Evolutionary conservation across 73 alveolate genomes (phyloP).

Genomic region (Paramecium primaurelia): DNA sequence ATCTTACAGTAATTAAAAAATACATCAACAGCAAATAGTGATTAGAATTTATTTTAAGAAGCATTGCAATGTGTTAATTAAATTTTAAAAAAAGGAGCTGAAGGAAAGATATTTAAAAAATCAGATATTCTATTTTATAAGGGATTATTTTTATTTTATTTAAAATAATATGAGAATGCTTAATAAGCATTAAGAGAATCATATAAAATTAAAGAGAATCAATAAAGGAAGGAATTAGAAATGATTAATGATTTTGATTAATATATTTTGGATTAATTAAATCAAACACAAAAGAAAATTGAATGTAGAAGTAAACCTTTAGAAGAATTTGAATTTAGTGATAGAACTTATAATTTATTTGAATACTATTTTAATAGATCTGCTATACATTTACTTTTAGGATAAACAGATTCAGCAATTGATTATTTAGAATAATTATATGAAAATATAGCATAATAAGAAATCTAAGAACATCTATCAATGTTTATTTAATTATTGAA

Average conservation of each 20-base stretch:
- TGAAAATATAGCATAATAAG: not conserved
- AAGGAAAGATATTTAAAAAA: conserved; percentile 46
- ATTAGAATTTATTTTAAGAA: not conserved
- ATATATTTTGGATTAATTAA: not conserved
- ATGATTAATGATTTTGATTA: conserved; percentile 13
- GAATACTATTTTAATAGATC: conserved; percentile 49
- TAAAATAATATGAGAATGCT: conserved; percentile 31
- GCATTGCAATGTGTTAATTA: not conserved
- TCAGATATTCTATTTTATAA: conserved; percentile 56
- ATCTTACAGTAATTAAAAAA: not conserved
- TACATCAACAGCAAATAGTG: conserved; percentile 4
- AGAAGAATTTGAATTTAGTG: conserved; percentile 56
- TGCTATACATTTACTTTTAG: not conserved
- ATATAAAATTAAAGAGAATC: conserved; percentile 43
- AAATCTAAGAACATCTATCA: not conserved
- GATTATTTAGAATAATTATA: not conserved
- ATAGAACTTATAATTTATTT: conserved; percentile 57
- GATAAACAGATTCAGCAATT: not conserved
- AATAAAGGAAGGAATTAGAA: not conserved
- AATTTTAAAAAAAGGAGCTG: conserved; percentile 5
- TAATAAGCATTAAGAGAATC: conserved; percentile 20
- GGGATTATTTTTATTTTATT: conserved; percentile 43
- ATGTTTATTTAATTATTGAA: not conserved
- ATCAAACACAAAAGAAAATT: not conserved
- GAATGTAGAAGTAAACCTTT: not conserved